Conservation (phyloP, 192 early-diverging fungal genomes). For the Coemansia sp. region DNA sequence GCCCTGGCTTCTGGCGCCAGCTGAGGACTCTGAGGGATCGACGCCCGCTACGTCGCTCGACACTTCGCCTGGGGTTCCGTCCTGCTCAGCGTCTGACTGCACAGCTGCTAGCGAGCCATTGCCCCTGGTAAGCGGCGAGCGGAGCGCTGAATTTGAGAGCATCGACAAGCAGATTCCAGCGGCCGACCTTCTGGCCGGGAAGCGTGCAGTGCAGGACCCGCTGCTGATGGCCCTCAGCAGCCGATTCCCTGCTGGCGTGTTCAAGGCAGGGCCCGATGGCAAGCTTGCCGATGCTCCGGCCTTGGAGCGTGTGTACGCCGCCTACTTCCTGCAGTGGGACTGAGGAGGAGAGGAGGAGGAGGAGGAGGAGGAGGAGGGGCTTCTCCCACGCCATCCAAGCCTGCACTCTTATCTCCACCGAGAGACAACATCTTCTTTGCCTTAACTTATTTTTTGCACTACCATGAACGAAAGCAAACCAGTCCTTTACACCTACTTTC, state of each 20-base stretch:
- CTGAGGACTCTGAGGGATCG: neutral
- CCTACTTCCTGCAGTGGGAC: constrained; percentile 37
- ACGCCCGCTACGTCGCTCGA: neutral
- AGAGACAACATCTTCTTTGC: neutral
- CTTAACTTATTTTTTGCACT: neutral
- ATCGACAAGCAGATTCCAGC: constrained; percentile 23
- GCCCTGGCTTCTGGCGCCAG: constrained; percentile 62
- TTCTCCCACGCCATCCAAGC: neutral
- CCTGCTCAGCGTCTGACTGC: constrained; percentile 10
- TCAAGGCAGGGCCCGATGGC: constrained; percentile 28
- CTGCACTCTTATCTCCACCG: neutral
- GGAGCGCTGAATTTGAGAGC: neutral
- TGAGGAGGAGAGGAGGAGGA: neutral
- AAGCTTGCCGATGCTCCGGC: constrained; percentile 22
- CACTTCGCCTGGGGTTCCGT: neutral
- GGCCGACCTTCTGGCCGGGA: constrained; percentile 20
- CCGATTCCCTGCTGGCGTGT: constrained; percentile 40
- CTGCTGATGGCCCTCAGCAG: constrained; percentile 28
- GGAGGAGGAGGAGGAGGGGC: neutral
- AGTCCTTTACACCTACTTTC: constrained; percentile 73
- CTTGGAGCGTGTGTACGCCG: constrained; percentile 40
- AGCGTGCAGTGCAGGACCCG: constrained; percentile 29
- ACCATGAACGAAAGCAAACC: constrained; percentile 22
- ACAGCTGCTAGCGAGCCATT: constrained; percentile 7
- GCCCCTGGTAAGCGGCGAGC: neutral